Evolutionary conservation across 2,329 filamentous ascomycete species (phyloP).

Genomic region (Corniculantispora saksenae): DNA sequence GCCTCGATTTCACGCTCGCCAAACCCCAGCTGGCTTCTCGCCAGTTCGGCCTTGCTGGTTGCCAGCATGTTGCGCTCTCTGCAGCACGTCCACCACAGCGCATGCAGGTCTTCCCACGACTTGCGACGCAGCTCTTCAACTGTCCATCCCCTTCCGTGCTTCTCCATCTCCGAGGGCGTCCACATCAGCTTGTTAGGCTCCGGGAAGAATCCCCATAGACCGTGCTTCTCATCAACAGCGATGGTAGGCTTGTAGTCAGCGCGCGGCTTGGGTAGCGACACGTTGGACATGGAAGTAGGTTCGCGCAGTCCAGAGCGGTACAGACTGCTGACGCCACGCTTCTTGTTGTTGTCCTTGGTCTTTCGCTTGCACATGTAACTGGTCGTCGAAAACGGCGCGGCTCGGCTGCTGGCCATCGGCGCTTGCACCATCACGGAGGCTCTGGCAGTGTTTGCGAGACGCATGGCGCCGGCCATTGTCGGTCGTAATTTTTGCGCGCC

Average conservation of each 20-base stretch:
- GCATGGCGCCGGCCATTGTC: conserved; percentile 12
- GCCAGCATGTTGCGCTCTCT: conserved; percentile 87
- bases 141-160: conserved; percentile 81
- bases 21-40: conserved; percentile 68
- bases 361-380: conserved; percentile 50
- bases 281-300: conserved; percentile 71
- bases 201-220: conserved; percentile 91
- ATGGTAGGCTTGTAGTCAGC: conserved; percentile 61
- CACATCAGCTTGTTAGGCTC: conserved; percentile 66
- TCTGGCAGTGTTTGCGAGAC: not conserved
- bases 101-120: conserved; percentile 90
- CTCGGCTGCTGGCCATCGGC: not conserved
- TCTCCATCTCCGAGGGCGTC: conserved; percentile 68
- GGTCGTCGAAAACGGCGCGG: conserved; percentile 55
- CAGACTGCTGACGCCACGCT: conserved; percentile 79
- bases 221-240: conserved; percentile 71
- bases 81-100: conserved; percentile 90
- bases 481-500: conserved; percentile 13
- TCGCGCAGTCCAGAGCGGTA: conserved; percentile 74
- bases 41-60: conserved; percentile 73
- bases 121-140: conserved; percentile 84
- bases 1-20: conserved; percentile 67
- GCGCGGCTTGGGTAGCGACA: conserved; percentile 70
- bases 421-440: not conserved
- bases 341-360: conserved; percentile 73